These are phyloP conservation scores for Pichia insulana DNA, from an alignment of 805 yeast genomes.

Conservation along the genomic window DNA sequence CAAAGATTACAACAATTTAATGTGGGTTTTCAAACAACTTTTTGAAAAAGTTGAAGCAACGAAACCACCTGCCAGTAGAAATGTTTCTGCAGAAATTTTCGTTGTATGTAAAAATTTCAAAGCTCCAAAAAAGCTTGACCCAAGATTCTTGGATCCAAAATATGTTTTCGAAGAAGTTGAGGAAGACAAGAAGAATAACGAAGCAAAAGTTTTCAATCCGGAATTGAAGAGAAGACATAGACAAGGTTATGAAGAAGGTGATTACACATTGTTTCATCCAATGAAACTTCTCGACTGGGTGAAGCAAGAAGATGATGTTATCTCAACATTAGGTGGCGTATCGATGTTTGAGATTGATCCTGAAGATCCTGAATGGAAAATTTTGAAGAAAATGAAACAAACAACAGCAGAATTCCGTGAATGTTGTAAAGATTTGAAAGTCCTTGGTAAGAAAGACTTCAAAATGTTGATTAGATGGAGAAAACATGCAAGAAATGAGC, in stretches of 20 bases:
- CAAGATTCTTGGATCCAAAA: slow-evolving; percentile 81
- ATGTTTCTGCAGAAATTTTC: slow-evolving; percentile 97
- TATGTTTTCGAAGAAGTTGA: slow-evolving; percentile 91
- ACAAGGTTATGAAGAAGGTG: slow-evolving; percentile 96
- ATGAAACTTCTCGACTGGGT: slow-evolving; percentile 75
- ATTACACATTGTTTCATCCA: slow-evolving; percentile 62
- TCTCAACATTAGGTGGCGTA: slow-evolving; percentile 67
- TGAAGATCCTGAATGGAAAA: slow-evolving; percentile 62
- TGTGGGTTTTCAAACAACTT: slow-evolving; percentile 96
- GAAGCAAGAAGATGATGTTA: slow-evolving; percentile 65
- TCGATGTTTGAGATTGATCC: slow-evolving; percentile 57
- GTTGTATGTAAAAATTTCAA: slow-evolving; percentile 94
- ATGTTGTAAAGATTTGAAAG: slow-evolving; percentile 86
- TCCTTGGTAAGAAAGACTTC: slow-evolving; percentile 90
- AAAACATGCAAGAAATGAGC: slow-evolving; percentile 66
- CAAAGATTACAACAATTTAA: slow-evolving; percentile 92
- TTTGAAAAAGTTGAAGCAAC: slow-evolving; percentile 98
- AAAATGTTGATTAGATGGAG: slow-evolving; percentile 81
- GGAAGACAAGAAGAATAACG: slow-evolving; percentile 66
- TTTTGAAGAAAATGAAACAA: slow-evolving; percentile 60
- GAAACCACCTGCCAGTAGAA: slow-evolving; percentile 97
- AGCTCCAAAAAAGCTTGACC: slow-evolving; percentile 93
- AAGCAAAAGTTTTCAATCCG: slow-evolving; percentile 91
- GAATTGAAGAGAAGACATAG: slow-evolving; percentile 84
- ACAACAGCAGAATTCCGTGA: slow-evolving; percentile 73